phyloP scores from a whole-genome alignment of 2,329 filamentous ascomycete genomes.

The Epichloe coenophiala region DNA sequence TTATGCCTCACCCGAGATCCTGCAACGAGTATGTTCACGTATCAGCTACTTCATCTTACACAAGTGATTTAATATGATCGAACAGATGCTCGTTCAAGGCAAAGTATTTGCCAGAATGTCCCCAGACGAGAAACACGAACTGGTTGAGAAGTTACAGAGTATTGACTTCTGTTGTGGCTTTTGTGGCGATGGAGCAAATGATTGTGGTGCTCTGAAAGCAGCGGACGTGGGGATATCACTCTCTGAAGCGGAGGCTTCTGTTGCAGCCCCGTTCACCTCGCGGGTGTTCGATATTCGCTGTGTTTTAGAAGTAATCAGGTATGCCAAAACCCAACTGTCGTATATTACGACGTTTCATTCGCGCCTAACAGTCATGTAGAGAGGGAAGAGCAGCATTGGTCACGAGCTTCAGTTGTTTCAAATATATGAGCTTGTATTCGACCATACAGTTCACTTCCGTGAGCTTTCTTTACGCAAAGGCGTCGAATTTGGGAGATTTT shows the following conservation, averaged over 20 bases:
- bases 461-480: constrained; percentile 88
- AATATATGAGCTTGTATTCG: constrained; percentile 98
- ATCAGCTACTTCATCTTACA: background rate
- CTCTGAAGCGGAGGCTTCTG: constrained; percentile 92
- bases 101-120: constrained; percentile 98
- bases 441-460: constrained; percentile 98
- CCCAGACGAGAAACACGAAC: constrained; percentile 93
- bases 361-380: constrained; percentile 26
- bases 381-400: constrained; percentile 90
- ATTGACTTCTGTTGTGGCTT: constrained; percentile 94
- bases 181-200: constrained; percentile 94
- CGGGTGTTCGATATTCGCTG: constrained; percentile 93
- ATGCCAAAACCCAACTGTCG: constrained; percentile 12
- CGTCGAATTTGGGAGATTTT: constrained; percentile 91
- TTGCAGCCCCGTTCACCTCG: constrained; percentile 95
- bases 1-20: constrained; percentile 66
- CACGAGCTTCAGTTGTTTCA: constrained; percentile 99
- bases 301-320: constrained; percentile 81
- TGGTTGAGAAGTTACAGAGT: constrained; percentile 92
- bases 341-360: background rate
- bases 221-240: constrained; percentile 95
- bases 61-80: background rate
- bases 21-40: constrained; percentile 45
- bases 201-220: constrained; percentile 91
- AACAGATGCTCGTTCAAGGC: constrained; percentile 73